Base-by-base conservation (phyloP, 805 yeast species). In the Saturnispora sanitii region DNA sequence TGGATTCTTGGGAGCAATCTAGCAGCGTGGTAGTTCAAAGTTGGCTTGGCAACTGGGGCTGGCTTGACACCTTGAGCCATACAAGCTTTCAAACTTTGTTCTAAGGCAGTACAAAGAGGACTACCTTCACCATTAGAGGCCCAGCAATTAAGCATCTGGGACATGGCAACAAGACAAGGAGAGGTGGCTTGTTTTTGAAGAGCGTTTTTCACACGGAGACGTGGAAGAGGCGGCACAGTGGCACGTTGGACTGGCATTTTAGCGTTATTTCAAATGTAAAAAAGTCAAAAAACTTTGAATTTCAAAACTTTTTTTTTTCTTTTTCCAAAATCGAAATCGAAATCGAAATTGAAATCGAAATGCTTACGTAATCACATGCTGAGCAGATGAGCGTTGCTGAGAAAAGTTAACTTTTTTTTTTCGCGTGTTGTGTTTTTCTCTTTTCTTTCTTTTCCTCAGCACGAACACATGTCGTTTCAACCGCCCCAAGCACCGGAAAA, bases 111-210 rank as follows among this genome's bases (percentile, higher is more conserved):
- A 62, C 97, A 88, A 35, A 65, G 70, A 9, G 70, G 64, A 18
- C 80, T 66, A 45, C 92, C 88, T 60, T 86, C 94, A 37, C 94
- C 90, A 62, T 85, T 83, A 19, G 96, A 83, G 2, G 96, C 94
- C 97, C 97, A 88, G 65, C 97, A 88, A 68, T 82, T 84, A 51
- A 88, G 67, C 58, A 88, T 69, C 36, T 84, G 79, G 1, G 92
- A 79, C 88, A 88, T 83, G 48, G 82, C 64, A 42, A 84, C 86
- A 45, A 77, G 60, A 60, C 96, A 87, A 43, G 84, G 77, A 50
- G 80, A 78, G 35, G 83, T 73, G 43, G 69, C 60, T 49, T 75
- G 75, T 38, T 70, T 68, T 23, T 71, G 64, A 4, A 73, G 66
- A 13, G 86, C 77, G 50, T 75, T 77, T 57, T 79, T 79, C 44